phyloP scores from a whole-genome alignment of 1,139 yeast species.

The Neolecta irregularis region DNA sequence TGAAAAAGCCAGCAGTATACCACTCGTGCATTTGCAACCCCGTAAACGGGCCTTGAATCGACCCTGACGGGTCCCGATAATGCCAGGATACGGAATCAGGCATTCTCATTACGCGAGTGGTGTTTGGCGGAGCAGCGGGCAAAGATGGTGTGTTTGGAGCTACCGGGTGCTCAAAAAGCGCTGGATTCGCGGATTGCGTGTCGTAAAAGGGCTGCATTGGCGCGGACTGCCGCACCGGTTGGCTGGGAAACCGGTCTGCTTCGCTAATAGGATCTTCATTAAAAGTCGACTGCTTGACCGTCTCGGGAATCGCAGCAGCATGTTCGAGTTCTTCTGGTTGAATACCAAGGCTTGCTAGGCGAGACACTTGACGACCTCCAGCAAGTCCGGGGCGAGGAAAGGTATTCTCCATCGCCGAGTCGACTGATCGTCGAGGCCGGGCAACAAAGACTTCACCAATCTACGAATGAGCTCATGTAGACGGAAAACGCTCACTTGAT shows the following conservation, averaged over 20 bases:
- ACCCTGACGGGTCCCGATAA: conserved; percentile 55
- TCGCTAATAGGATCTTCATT: conserved; percentile 3
- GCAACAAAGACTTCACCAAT: neutral
- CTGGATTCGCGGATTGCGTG: neutral
- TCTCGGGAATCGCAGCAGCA: neutral
- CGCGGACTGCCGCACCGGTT: conserved; percentile 1
- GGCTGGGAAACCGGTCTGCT: conserved; percentile 2
- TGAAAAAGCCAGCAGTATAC: conserved; percentile 50
- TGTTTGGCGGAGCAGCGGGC: conserved; percentile 8
- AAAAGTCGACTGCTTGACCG: neutral
- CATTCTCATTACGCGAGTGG: conserved; percentile 11
- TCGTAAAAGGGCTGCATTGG: neutral
- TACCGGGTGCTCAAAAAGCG: conserved; percentile 5
- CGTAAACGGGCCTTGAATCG: conserved; percentile 66
- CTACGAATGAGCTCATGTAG: neutral
- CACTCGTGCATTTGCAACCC: conserved; percentile 68
- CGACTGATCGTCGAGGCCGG: neutral
- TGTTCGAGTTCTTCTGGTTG: neutral
- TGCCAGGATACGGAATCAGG: conserved; percentile 33
- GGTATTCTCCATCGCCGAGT: neutral
- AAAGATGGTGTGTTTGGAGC: conserved; percentile 1
- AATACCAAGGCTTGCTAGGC: conserved; percentile 3
- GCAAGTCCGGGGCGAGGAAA: conserved; percentile 2
- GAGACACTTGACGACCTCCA: conserved; percentile 4
- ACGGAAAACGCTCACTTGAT: neutral